Percentiles rank a stretch among this genome's conserved stretches.
Evolutionary conservation across 257 asterid genomes (phyloP).

Genomic region (Solanum neorickii): DNA sequence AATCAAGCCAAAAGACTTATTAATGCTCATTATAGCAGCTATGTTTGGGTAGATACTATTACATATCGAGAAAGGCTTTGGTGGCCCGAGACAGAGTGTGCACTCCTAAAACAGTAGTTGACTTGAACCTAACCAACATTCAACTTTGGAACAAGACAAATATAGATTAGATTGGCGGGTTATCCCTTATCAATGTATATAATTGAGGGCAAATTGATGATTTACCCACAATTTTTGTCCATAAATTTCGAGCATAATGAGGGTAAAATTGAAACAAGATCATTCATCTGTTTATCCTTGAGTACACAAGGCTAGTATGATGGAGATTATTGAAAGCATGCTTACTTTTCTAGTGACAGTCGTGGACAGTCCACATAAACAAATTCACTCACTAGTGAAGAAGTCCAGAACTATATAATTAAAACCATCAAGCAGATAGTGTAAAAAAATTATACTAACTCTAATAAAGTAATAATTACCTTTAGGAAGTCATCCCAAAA

Average conservation of each 20-base stretch:
- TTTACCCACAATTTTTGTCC: neutral
- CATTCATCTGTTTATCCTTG: neutral
- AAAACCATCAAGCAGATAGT: no score
- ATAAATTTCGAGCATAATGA: no score
- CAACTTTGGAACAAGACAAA: neutral
- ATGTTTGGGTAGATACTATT: neutral
- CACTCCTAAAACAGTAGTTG: neutral
- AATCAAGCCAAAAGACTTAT: neutral
- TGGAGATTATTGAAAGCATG: neutral
- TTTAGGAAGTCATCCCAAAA: neutral
- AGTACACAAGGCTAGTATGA: neutral
- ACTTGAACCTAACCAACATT: neutral
- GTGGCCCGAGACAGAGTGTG: neutral
- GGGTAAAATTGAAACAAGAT: neutral
- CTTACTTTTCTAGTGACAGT: neutral
- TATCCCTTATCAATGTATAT: neutral
- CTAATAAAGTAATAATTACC: neutral
- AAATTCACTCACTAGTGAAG: no score
- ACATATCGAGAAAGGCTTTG: neutral
- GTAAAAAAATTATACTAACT: no score
- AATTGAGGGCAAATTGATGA: neutral
- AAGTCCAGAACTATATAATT: no score
- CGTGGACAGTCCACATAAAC: no score
- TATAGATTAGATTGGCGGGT: neutral
- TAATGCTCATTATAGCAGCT: neutral